Percentiles rank a stretch among this genome's conserved stretches.
Evolutionary conservation across 2,329 filamentous ascomycete species (phyloP).

Genomic region (Stagonosporopsis chrysanthemi): DNA sequence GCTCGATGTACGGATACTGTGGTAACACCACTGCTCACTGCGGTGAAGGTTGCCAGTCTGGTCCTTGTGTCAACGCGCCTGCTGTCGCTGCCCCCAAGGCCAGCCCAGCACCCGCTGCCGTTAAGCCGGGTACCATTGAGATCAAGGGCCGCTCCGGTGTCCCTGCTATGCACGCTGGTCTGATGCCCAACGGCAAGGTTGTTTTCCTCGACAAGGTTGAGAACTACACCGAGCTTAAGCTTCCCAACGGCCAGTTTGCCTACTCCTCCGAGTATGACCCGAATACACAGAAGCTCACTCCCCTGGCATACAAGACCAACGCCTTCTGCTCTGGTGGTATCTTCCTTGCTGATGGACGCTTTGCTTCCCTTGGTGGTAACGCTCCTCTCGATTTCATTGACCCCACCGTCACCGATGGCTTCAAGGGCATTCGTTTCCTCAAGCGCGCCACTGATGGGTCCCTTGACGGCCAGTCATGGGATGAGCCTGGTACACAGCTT

Average conservation of each 20-base stretch:
- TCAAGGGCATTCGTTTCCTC: constrained; percentile 64
- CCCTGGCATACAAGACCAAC: constrained; percentile 64
- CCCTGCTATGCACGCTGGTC: constrained; percentile 68
- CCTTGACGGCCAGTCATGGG: constrained; percentile 61
- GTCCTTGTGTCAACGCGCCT: constrained; percentile 56
- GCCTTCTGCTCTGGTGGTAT: constrained; percentile 68
- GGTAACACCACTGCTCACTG: constrained; percentile 60
- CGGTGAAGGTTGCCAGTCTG: constrained; percentile 63
- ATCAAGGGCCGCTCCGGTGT: constrained; percentile 65
- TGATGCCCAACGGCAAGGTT: constrained; percentile 66
- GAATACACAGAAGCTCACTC: constrained; percentile 54
- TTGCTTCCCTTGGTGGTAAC: constrained; percentile 66
- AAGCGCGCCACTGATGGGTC: constrained; percentile 53
- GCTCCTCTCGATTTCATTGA: constrained; percentile 63
- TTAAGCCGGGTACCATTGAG: constrained; percentile 57
- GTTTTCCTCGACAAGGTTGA: constrained; percentile 70
- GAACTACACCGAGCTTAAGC: constrained; percentile 65
- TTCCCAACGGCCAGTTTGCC: constrained; percentile 63
- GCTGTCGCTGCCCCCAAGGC: constrained; percentile 52
- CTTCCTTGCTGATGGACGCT: constrained; percentile 65
- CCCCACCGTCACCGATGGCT: constrained; percentile 65
- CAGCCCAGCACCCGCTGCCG: constrained; percentile 55
- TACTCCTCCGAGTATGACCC: constrained; percentile 69
- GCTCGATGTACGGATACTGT: constrained; percentile 66
- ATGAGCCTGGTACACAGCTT: constrained; percentile 64